A percentile compares a stretch with the other conserved stretches of the same genome.
phyloP scores from a whole-genome alignment of 2,329 filamentous ascomycete species.

The Orbilia blumenaviensis region DNA sequence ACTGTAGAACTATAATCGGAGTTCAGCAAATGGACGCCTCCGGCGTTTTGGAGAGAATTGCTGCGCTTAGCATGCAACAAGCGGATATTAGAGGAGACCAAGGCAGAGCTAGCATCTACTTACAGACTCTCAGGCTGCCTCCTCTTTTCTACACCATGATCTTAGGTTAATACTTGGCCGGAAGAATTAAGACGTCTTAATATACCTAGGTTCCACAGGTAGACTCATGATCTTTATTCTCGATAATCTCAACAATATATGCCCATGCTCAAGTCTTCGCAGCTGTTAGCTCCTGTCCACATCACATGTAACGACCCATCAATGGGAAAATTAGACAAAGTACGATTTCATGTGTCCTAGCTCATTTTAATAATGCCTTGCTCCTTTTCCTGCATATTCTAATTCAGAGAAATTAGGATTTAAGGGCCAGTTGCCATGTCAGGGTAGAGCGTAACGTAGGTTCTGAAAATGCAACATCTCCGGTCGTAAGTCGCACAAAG shows the following conservation, averaged over 20 bases:
- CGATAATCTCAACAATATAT: too few relatives aligned
- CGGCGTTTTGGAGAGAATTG: slow-evolving; percentile 37
- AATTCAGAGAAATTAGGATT: not conserved
- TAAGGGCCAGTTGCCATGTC: not conserved
- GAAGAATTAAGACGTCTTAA: not conserved
- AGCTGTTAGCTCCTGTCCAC: not conserved
- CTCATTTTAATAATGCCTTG: not conserved
- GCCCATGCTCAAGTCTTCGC: too few relatives aligned
- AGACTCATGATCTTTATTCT: not conserved
- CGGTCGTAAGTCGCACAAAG: slow-evolving; percentile 18
- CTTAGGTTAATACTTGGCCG: slow-evolving; percentile 4
- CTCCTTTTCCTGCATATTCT: not conserved
- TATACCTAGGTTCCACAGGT: not conserved
- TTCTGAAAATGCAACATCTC: slow-evolving; percentile 50
- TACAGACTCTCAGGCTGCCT: slow-evolving; percentile 32
- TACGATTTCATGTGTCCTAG: not conserved
- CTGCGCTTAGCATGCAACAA: slow-evolving; percentile 22
- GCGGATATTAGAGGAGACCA: slow-evolving; percentile 31
- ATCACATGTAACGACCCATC: not conserved
- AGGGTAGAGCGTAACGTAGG: not conserved
- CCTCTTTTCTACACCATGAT: slow-evolving; percentile 48
- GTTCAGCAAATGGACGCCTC: slow-evolving; percentile 14
- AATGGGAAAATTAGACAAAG: not conserved
- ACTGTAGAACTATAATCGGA: slow-evolving; percentile 36
- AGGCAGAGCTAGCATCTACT: slow-evolving; percentile 44